Evolutionary conservation across 1,284 basidiomycete genomes (phyloP).

Genomic region (Moniliella sp.): DNA sequence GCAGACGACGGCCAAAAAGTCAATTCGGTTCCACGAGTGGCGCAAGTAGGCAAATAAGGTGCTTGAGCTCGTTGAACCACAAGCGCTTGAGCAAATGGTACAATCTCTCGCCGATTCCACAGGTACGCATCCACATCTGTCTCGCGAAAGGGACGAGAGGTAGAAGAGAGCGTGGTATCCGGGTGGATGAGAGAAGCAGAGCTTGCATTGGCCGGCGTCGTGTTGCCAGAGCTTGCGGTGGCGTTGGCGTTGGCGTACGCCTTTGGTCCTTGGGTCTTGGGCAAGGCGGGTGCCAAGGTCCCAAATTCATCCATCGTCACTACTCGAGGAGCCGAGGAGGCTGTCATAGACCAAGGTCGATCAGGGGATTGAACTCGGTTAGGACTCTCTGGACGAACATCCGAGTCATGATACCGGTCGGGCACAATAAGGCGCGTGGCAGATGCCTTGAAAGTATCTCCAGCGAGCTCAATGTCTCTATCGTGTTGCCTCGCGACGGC

Average conservation of each 20-base stretch:
- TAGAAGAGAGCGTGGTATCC: background rate
- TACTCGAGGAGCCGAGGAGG: no score
- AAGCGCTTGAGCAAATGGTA: constrained; percentile 39
- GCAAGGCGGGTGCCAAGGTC: no score
- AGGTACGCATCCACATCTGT: background rate
- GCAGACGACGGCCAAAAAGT: constrained; percentile 57
- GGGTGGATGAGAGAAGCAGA: background rate
- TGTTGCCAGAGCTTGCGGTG: no score
- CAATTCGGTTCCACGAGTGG: constrained; percentile 80
- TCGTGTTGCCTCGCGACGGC: background rate
- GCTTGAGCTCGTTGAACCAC: constrained; percentile 31
- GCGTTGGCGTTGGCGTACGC: no score
- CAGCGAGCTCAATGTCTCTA: background rate
- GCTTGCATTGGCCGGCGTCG: background rate
- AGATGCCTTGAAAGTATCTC: background rate
- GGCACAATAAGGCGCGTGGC: no score
- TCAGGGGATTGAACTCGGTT: no score
- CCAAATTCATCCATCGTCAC: no score
- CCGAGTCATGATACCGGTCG: no score
- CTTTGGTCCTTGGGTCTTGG: no score
- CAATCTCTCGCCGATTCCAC: constrained; percentile 10
- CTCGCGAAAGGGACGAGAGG: background rate
- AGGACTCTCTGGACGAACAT: no score
- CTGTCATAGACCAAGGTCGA: no score
- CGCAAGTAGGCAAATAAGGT: constrained; percentile 48